Conservation (phyloP, 305 asterid genomes). For the Fraxinus velutina region DNA sequence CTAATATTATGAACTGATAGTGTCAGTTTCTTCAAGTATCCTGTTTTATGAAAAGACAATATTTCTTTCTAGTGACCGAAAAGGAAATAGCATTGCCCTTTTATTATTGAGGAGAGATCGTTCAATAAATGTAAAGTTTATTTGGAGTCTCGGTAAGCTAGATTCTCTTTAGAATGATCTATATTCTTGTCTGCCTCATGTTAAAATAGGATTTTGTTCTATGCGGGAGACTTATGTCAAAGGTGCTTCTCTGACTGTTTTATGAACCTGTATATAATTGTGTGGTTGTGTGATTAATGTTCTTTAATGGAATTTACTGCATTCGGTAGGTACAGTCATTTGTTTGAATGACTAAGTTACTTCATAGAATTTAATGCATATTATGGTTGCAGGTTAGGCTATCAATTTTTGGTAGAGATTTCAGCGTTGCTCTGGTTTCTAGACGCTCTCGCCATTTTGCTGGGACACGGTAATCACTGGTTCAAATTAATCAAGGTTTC, state of each 20-base stretch:
- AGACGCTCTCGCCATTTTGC: slow-evolving; percentile 99
- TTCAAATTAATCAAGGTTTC: slow-evolving; percentile 9
- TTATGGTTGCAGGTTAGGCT: slow-evolving; percentile 62
- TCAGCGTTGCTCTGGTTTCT: slow-evolving; percentile 75
- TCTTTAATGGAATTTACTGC: slow-evolving; percentile 11
- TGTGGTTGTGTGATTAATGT: not conserved
- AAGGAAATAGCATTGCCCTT: not conserved
- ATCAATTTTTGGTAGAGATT: slow-evolving; percentile 91
- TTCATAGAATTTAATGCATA: slow-evolving; percentile 13
- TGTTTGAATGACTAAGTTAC: slow-evolving; percentile 4
- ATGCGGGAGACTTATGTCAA: not conserved
- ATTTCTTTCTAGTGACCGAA: not conserved
- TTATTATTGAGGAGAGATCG: not conserved
- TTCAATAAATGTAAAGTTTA: not conserved
- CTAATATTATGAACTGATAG: not conserved
- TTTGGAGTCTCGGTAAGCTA: not conserved
- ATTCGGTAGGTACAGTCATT: slow-evolving; percentile 20
- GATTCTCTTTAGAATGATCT: not conserved
- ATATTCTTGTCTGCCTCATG: not conserved
- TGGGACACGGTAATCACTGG: slow-evolving; percentile 76
- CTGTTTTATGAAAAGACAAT: not conserved
- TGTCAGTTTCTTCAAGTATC: not conserved
- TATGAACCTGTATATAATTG: not conserved
- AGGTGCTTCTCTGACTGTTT: not conserved
- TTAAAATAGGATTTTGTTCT: slow-evolving; percentile 9